These are phyloP conservation scores for Zygnema cylindricum DNA, from an alignment of 139 green algal species.

Conservation along the genomic window DNA sequence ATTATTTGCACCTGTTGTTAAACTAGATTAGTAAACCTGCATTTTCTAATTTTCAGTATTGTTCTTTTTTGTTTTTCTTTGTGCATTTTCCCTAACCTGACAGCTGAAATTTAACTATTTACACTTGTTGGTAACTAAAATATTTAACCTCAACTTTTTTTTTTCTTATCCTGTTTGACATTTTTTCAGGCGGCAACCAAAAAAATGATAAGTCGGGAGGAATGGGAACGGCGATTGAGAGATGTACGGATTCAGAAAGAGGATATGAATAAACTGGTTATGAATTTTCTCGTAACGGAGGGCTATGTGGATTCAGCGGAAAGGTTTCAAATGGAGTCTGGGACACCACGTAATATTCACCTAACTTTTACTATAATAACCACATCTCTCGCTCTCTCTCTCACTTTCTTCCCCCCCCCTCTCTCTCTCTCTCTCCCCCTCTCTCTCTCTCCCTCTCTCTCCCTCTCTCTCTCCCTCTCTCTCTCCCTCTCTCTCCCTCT, in stretches of 20 bases:
- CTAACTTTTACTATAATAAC: no score
- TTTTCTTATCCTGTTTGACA: neutral
- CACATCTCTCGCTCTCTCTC: neutral
- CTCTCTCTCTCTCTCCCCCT: constrained; percentile 23
- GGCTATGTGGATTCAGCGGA: constrained; percentile 91
- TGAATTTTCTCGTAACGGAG: constrained; percentile 98
- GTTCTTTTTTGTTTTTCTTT: no score
- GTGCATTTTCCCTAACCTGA: no score
- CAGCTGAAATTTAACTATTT: no score
- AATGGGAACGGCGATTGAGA: constrained; percentile 83
- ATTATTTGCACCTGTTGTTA: no score
- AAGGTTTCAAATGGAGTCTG: constrained; percentile 84
- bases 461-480: constrained; percentile 21
- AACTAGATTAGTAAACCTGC: no score
- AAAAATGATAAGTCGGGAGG: constrained; percentile 63
- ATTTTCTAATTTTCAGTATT: no score
- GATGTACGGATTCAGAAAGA: constrained; percentile 78
- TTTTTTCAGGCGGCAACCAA: constrained; percentile 48
- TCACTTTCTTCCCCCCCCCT: neutral
- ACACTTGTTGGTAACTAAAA: no score
- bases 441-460: constrained; percentile 12
- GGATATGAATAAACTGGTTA: constrained; percentile 93
- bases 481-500: constrained; percentile 16
- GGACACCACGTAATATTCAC: constrained; percentile 68
- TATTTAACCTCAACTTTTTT: no score